A percentile compares a stretch with the other conserved stretches of the same genome.
phyloP scores from a whole-genome alignment of 2,329 filamentous ascomycete genomes.

The Claviceps lovelessii region DNA sequence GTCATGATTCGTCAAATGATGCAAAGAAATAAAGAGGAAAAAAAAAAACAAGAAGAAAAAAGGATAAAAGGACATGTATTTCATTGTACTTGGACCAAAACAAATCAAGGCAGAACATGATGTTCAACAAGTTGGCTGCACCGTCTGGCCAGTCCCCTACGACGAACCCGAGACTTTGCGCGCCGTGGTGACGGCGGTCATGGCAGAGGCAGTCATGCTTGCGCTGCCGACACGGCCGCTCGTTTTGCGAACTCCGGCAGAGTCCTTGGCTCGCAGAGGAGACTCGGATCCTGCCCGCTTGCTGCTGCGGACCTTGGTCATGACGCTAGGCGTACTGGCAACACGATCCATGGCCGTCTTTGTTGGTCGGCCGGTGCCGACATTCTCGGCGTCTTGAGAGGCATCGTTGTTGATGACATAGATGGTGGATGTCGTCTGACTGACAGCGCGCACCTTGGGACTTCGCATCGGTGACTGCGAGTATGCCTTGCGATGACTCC shows the following conservation, averaged over 20 bases:
- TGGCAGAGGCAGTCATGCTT: slow-evolving; percentile 27
- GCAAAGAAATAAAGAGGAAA: slow-evolving; percentile 2
- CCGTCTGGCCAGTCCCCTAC: slow-evolving; percentile 12
- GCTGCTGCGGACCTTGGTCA: slow-evolving; percentile 52
- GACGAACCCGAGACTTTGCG: slow-evolving; percentile 38
- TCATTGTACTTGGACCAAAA: too few species aligned
- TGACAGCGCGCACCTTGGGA: slow-evolving; percentile 55
- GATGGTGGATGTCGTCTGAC: slow-evolving; percentile 60
- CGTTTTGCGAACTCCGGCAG: slow-evolving; percentile 46
- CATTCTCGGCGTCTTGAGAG: slow-evolving; percentile 58
- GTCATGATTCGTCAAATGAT: slow-evolving; percentile 28
- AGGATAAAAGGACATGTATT: neutral
- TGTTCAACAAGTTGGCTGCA: neutral
- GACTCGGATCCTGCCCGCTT: slow-evolving; percentile 36
- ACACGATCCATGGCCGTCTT: slow-evolving; percentile 41
- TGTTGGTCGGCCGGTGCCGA: slow-evolving; percentile 40
- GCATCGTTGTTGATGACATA: slow-evolving; percentile 52
- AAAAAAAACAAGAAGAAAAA: neutral
- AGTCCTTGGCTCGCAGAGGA: slow-evolving; percentile 35
- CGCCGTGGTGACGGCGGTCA: slow-evolving; percentile 26
- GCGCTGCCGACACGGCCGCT: slow-evolving; percentile 51
- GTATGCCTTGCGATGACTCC: slow-evolving; percentile 49
- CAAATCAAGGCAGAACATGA: neutral
- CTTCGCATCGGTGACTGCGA: slow-evolving; percentile 45
- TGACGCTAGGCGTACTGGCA: slow-evolving; percentile 38